Evolutionary conservation across 306 rosid species (phyloP).

Genomic region (Pyrus bretschneideri): DNA sequence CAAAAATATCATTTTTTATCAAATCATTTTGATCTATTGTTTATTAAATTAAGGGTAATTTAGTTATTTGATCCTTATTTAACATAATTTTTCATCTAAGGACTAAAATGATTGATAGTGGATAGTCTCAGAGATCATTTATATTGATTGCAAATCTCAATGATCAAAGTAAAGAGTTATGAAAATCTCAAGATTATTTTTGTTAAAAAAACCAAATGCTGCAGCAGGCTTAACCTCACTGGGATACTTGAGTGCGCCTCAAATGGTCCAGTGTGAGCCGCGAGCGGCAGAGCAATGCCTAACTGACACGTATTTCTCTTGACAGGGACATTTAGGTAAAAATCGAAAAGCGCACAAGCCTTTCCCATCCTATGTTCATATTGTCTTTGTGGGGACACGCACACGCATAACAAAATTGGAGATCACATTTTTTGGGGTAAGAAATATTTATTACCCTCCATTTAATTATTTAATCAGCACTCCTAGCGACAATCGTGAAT

Average conservation of each 20-base stretch:
- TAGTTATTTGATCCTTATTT: too few species aligned
- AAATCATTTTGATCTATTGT: too few species aligned
- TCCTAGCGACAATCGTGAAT: not conserved
- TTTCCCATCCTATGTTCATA: not conserved
- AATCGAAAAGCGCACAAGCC: not conserved
- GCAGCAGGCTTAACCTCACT: not conserved
- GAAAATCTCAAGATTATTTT: fast-evolving
- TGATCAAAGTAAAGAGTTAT: fast-evolving
- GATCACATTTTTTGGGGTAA: not conserved
- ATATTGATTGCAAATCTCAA: too few species aligned
- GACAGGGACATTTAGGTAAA: not conserved
- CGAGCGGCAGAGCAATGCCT: constrained; percentile 14
- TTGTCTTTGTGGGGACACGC: not conserved
- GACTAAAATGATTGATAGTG: too few species aligned
- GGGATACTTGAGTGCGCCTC: not conserved
- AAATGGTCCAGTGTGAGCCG: constrained; percentile 6
- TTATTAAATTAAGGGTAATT: too few species aligned
- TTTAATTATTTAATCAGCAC: not conserved
- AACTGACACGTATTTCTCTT: not conserved
- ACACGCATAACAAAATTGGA: not conserved
- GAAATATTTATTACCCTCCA: not conserved
- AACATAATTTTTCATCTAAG: too few species aligned
- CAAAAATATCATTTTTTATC: too few species aligned
- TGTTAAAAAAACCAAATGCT: too few species aligned
- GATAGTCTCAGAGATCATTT: fast-evolving